phyloP scores from a whole-genome alignment of 2,329 filamentous ascomycete genomes.

The Phialophora expanda region DNA sequence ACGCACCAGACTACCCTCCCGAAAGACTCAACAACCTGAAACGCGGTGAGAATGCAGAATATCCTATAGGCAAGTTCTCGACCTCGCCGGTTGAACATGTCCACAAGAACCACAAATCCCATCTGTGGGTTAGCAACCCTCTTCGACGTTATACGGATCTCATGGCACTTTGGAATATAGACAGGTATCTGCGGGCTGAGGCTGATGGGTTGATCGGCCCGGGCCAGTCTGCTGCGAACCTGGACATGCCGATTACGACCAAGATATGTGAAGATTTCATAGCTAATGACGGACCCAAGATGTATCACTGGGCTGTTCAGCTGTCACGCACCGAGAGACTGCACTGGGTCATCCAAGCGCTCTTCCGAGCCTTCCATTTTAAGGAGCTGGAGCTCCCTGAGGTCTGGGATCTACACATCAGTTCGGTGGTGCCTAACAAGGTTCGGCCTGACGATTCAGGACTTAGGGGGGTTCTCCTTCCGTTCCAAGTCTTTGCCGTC shows the following conservation, averaged over 20 bases:
- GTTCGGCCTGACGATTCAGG: slow-evolving; percentile 24
- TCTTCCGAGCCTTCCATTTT: slow-evolving; percentile 65
- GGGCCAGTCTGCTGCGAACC: slow-evolving; percentile 9
- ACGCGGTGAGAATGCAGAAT: slow-evolving; percentile 10
- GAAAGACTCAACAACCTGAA: slow-evolving; percentile 47
- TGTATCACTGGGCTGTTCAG: slow-evolving; percentile 34
- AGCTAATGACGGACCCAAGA: slow-evolving; percentile 47
- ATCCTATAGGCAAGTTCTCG: slow-evolving; percentile 44
- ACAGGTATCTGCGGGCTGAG: slow-evolving; percentile 65
- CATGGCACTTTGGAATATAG: slow-evolving; percentile 68
- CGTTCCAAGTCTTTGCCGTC: slow-evolving; percentile 22
- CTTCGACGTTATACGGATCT: slow-evolving; percentile 66
- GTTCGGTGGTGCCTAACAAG: slow-evolving; percentile 3
- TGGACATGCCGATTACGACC: slow-evolving; percentile 57
- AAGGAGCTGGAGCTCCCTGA: slow-evolving; percentile 58
- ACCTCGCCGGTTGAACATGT: slow-evolving; percentile 57
- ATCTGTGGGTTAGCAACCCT: slow-evolving; percentile 65
- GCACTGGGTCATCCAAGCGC: slow-evolving; percentile 58
- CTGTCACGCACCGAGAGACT: slow-evolving; percentile 38
- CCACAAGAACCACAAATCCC: slow-evolving; percentile 56
- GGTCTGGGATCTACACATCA: slow-evolving; percentile 39
- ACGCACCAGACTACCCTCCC: slow-evolving; percentile 43
- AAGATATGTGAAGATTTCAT: slow-evolving; percentile 57
- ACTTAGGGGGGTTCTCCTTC: slow-evolving; percentile 27
- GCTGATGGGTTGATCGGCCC: slow-evolving; percentile 46